Evolutionary conservation across 208 protist genomes (phyloP).

Genomic region (Lotmaria passim): DNA sequence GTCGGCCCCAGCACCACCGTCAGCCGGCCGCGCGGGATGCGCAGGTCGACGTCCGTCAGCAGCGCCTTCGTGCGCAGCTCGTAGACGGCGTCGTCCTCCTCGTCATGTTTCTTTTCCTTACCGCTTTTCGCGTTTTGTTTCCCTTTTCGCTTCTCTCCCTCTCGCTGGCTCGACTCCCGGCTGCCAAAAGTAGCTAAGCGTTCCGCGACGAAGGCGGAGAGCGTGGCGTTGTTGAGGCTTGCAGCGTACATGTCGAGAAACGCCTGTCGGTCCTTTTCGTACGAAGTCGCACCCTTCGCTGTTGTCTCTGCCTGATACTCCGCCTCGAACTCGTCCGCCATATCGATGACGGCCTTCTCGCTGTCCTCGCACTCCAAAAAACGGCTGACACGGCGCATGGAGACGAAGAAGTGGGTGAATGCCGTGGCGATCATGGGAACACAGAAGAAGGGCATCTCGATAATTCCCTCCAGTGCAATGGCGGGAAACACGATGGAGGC

Average conservation of each 20-base stretch:
- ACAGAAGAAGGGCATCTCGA: conserved; percentile 54
- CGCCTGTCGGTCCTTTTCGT: not conserved
- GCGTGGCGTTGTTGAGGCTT: not conserved
- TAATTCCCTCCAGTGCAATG: conserved; percentile 29
- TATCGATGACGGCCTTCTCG: conserved; percentile 27
- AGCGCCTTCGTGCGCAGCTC: conserved; percentile 39
- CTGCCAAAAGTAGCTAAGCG: not conserved
- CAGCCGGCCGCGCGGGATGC: conserved; percentile 49
- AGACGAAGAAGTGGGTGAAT: conserved; percentile 68
- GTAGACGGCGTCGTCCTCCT: conserved; percentile 7
- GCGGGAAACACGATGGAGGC: conserved; percentile 62
- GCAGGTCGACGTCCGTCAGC: conserved; percentile 42
- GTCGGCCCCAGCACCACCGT: conserved; percentile 60
- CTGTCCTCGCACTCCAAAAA: conserved; percentile 72
- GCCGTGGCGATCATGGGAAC: conserved; percentile 76
- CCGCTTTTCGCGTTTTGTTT: too few species aligned
- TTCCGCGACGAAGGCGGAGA: not conserved
- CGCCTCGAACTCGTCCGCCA: conserved; percentile 7
- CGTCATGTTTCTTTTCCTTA: too few species aligned
- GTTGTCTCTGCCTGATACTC: not conserved
- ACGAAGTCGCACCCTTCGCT: not conserved
- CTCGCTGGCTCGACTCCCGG: conserved; percentile 28
- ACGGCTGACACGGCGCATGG: conserved; percentile 63
- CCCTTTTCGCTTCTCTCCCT: too few species aligned
- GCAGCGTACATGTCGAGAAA: not conserved